Evolutionary conservation across 148 eudicot genomes (phyloP).

Genomic region (Silene conica): DNA sequence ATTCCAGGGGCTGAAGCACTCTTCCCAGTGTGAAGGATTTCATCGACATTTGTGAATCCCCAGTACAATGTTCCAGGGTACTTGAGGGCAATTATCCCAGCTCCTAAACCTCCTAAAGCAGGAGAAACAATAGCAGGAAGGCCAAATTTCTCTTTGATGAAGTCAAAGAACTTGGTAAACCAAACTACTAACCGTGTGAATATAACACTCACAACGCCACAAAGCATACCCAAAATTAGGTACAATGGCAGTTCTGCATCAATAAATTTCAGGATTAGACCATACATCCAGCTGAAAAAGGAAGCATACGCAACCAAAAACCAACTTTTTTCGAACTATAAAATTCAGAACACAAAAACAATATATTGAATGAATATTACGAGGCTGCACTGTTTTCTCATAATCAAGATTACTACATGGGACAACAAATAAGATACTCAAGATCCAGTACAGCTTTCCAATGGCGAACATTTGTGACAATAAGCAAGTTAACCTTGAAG

Average conservation of each 20-base stretch:
- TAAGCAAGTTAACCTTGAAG: slow-evolving; percentile 3
- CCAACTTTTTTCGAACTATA: background rate
- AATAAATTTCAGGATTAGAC: slow-evolving; percentile 19
- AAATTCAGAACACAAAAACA: background rate
- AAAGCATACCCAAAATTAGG: slow-evolving; percentile 89
- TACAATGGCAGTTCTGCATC: slow-evolving; percentile 87
- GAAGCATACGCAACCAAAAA: slow-evolving; percentile 8
- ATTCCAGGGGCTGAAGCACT: slow-evolving; percentile 91
- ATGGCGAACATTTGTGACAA: background rate
- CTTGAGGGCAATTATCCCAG: slow-evolving; percentile 89
- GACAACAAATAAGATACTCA: background rate
- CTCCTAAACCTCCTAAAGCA: slow-evolving; percentile 92
- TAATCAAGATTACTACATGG: background rate
- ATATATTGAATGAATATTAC: background rate
- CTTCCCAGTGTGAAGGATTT: slow-evolving; percentile 91
- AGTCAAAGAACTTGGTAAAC: slow-evolving; percentile 64
- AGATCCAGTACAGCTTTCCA: background rate
- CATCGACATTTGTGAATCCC: slow-evolving; percentile 97
- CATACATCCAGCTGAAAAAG: background rate
- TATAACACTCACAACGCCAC: slow-evolving; percentile 86
- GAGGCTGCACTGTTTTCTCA: background rate
- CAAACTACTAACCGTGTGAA: slow-evolving; percentile 77
- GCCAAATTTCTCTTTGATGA: slow-evolving; percentile 66
- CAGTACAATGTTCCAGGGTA: slow-evolving; percentile 91
- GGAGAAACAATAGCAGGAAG: slow-evolving; percentile 83